phyloP scores from a whole-genome alignment of 2,329 filamentous ascomycete genomes.

The Clathrospora elynae region DNA sequence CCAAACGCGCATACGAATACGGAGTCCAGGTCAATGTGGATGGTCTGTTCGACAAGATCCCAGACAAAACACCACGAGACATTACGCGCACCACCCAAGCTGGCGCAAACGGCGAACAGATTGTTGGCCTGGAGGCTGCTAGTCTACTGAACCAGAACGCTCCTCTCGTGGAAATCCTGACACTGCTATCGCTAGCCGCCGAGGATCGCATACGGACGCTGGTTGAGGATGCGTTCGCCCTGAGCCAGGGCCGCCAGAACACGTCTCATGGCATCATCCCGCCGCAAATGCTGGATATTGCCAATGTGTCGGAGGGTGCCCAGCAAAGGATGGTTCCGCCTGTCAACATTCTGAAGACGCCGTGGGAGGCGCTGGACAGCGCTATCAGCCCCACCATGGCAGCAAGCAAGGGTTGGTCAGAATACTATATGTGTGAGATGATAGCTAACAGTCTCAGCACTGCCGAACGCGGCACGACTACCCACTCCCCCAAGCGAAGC shows the following conservation, averaged over 20 bases:
- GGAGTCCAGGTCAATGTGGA: slow-evolving; percentile 65
- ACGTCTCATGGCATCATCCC: slow-evolving; percentile 81
- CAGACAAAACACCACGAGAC: slow-evolving; percentile 37
- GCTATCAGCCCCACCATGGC: slow-evolving; percentile 61
- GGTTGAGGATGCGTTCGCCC: slow-evolving; percentile 74
- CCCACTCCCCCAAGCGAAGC: slow-evolving; percentile 56
- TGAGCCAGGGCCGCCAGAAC: slow-evolving; percentile 73
- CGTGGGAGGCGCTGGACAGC: slow-evolving; percentile 54
- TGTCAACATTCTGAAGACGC: slow-evolving; percentile 46
- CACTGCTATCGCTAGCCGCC: slow-evolving; percentile 79
- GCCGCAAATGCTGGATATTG: slow-evolving; percentile 74
- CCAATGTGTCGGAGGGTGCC: slow-evolving; percentile 57
- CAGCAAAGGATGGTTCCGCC: slow-evolving; percentile 47
- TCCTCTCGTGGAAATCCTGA: slow-evolving; percentile 78
- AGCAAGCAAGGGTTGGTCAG: slow-evolving; percentile 35
- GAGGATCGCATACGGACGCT: slow-evolving; percentile 78
- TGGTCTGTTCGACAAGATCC: slow-evolving; percentile 55
- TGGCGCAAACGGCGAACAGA: slow-evolving; percentile 65
- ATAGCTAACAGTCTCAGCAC: slow-evolving; percentile 29
- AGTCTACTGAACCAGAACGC: slow-evolving; percentile 75
- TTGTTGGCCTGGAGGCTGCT: slow-evolving; percentile 59
- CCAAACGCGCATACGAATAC: slow-evolving; percentile 62
- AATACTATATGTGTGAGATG: background rate
- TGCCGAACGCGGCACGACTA: slow-evolving; percentile 49
- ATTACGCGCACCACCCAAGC: slow-evolving; percentile 49